Conservation (phyloP, 2,329 filamentous ascomycete species). For the Sarocladium strictum region DNA sequence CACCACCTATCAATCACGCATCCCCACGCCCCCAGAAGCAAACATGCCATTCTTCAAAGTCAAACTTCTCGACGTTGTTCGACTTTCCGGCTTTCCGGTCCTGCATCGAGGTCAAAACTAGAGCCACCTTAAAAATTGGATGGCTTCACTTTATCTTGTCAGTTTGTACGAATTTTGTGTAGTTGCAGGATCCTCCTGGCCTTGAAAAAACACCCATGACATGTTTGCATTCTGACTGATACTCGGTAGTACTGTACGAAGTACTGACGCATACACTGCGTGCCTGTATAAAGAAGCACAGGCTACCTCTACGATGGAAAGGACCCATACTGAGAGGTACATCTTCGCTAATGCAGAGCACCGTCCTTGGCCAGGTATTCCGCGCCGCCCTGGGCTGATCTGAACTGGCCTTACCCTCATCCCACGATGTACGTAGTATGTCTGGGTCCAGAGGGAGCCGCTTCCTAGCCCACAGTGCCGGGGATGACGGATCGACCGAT, state of each 20-base stretch:
- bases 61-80: not conserved
- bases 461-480: not conserved
- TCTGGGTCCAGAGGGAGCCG: not conserved
- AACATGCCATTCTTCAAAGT: slow-evolving; percentile 1
- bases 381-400: not conserved
- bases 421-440: no score
- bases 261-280: not conserved
- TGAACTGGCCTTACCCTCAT: not conserved
- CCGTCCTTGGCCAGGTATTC: not conserved
- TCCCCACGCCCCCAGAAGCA: slow-evolving; percentile 4
- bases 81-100: not conserved
- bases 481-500: slow-evolving; percentile 1
- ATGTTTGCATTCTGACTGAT: not conserved
- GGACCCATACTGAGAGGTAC: not conserved
- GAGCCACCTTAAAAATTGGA: no score
- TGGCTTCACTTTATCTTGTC: not conserved
- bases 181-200: not conserved
- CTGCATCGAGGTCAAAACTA: not conserved
- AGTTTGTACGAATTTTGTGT: not conserved
- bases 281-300: not conserved
- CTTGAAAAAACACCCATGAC: not conserved
- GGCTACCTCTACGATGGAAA: not conserved
- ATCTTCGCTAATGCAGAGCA: not conserved
- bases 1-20: not conserved
- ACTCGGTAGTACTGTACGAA: no score